A percentile compares a stretch with the other conserved stretches of the same genome.
Conservation (phyloP, 2,329 filamentous ascomycete genomes). For the Stachybotrys echinatus region DNA sequence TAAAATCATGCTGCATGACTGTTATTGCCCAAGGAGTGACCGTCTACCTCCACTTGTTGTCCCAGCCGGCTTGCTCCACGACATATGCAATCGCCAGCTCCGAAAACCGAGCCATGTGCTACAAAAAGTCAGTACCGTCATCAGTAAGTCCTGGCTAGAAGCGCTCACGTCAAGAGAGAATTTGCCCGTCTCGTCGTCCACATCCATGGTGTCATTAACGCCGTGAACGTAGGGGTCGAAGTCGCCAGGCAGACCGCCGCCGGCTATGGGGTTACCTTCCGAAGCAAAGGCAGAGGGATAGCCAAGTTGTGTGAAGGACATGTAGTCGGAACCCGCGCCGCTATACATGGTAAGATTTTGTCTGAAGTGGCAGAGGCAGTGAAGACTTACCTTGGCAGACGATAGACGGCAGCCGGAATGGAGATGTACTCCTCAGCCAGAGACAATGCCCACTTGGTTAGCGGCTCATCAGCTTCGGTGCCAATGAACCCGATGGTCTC, state of each 20-base stretch:
- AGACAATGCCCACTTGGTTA: conserved; percentile 28
- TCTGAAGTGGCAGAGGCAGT: neutral
- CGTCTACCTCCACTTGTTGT: conserved; percentile 30
- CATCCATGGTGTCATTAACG: conserved; percentile 27
- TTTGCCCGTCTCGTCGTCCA: conserved; percentile 29
- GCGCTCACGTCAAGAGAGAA: conserved; percentile 31
- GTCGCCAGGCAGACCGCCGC: conserved; percentile 22
- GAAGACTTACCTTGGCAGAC: conserved; percentile 19
- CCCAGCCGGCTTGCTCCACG: conserved; percentile 33
- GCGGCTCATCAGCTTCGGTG: conserved; percentile 26
- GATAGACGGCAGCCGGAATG: conserved; percentile 27
- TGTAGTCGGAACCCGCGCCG: conserved; percentile 33
- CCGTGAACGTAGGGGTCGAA: conserved; percentile 33
- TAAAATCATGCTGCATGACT: too few relatives aligned
- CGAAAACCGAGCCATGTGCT: conserved; percentile 35
- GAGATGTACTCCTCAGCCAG: conserved; percentile 30
- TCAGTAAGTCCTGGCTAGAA: neutral
- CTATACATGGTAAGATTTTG: conserved; percentile 9
- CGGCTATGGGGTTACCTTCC: conserved; percentile 28
- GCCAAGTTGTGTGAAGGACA: conserved; percentile 32
- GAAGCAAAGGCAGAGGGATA: conserved; percentile 32
- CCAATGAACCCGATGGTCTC: conserved; percentile 33
- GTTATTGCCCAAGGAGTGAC: too few relatives aligned
- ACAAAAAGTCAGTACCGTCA: conserved; percentile 5
- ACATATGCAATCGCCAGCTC: conserved; percentile 33